Evolutionary conservation across 1,139 yeast species (phyloP), one percentile per base, ranked within the genome.

Genomic region (Taphrina pruni): DNA sequence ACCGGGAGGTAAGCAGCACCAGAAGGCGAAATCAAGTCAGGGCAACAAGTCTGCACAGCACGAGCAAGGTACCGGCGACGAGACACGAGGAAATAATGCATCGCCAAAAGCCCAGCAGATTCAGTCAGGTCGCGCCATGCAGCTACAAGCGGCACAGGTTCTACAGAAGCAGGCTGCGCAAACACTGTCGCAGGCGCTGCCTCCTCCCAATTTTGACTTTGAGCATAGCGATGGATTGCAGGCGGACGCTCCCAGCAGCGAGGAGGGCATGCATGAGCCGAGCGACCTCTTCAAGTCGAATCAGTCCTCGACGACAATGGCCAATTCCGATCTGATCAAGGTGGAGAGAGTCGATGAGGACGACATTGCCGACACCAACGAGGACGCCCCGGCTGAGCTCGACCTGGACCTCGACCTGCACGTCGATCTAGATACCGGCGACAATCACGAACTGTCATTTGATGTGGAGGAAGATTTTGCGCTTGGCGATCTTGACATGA

Each of bases 111-210:
- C 60, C 12, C 43, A 45, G 36, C 60, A 62, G 21, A 45, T 58
- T 12, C 56, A n/a, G n/a, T 56, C 67, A n/a, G 67, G 61, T 14
- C 60, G 52, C 21, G 41, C 60, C 38, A 64, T 64, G 67, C 67
- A 57, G 32, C 55, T 35, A 26, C 56, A 64, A 39, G 61, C 60
- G 14, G 50, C 67, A 41, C 67, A 64, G 39, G 51, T 64, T 7
- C 45, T 64, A 5, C 67, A 64, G 21, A 64, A 64, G 46, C 67
- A 64, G 36, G 67, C 61, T 7, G 61, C 54, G 12, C 67, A 64
- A 39, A 64, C 67, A 11, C 46, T 64, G 46, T 55, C 45, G 36
- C 67, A 64, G 35, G 61, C 67, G 7, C 26, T 58, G 52, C 62
- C 62, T 3, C 62, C 62, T 1, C 43, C 51, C 6, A 32, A 36